Base-by-base conservation (phyloP, 2,329 filamentous ascomycete genomes). In the Aspergillus udagawae region DNA sequence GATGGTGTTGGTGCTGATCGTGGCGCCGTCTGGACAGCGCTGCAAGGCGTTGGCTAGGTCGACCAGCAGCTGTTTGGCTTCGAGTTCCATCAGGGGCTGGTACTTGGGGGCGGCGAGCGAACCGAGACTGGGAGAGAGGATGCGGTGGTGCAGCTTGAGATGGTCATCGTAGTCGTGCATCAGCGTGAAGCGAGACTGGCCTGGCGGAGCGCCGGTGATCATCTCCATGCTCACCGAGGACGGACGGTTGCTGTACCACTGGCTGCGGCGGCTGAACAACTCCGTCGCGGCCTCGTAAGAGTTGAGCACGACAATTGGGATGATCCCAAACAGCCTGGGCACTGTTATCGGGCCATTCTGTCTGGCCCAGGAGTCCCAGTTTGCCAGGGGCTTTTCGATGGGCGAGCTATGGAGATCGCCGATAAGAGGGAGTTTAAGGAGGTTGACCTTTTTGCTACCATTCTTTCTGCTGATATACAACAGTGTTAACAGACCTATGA, bases 121-220 rank as follows among this genome's bases (percentile, higher is more conserved):
- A 1, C 78, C 81, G 21, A 83, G 72, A n/a, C 80, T 79, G 47
- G 79, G 76, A 54, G 79, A 73, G 2, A 79, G 68, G 8, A 80
- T 70, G 50, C 74, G 78, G 42, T 80, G 72, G 42, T 80, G 70
- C 8, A 77, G 64, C 49, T 73, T 77, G 73, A 80, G 82, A 23
- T 75, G 73, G 54, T 82, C 80, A 49, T 80, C 80, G 64, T 82
- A 80, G 4, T 79, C 78, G 61, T 82, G 79, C 41, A 82, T 80
- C 29, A 83, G 67, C 17, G 65, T 67, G 44, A 67, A 67, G 12
- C 59, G 58, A 1, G 64, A 68, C 29, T 55, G 53, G 1, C 66
- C 66, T 2, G 57, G 61, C 10, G 55, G 21, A 10, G 65, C 63
- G 9, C 52, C 60, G 1, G 64, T 68, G 52, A 82, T 75, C 42